Base-by-base conservation (phyloP, 768 basidiomycete species). In the Russula griseocarnosa region DNA sequence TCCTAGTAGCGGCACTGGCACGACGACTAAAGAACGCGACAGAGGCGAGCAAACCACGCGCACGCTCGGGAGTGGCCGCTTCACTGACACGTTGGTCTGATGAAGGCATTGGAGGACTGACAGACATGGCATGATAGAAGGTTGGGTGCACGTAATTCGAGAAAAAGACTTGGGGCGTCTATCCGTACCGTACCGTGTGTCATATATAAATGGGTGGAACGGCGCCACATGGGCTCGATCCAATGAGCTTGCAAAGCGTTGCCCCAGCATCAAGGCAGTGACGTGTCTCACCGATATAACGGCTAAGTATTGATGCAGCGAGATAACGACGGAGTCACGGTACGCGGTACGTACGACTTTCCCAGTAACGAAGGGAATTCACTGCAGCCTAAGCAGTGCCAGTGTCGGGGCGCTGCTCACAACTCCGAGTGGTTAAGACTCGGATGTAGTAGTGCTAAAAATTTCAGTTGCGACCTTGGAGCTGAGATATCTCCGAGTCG, bases 11-110 rank as follows among this genome's bases (percentile, higher is more conserved):
- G 28, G 28, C 28, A 30, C 28, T 30, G 5, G 60, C 18, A 74
- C 40, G 38, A 71, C 49, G n/a, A n/a, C n/a, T n/a, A n/a, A 72
- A 28, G 54, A 70, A 73, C 1, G 62, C 68, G 44, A 70, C 47
- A 2, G 68, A 61, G 38, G 59, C 52, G n/a, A 74, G 62, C 26
- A 67, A 7, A 4, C 11, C 24, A n/a, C n/a, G n/a, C n/a, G n/a
- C 73, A 64, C 71, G 73, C 16, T 62, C 50, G 3, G 18, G 49
- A 51, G 58, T 60, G 55, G 56, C 62, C 40, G 58, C 62, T 26
- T 69, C 58, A 24, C 28, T 6, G 10, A 1, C 1, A 7, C 26
- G 24, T 11, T 36, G 20, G 7, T 24, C 9, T 0, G 20, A 7
- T 10, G 7, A 32, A 46, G 11, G 28, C 18, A 26, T 50, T 14